Base-by-base conservation (phyloP, 768 basidiomycete genomes). In the Tricholoma hemisulphureum region DNA sequence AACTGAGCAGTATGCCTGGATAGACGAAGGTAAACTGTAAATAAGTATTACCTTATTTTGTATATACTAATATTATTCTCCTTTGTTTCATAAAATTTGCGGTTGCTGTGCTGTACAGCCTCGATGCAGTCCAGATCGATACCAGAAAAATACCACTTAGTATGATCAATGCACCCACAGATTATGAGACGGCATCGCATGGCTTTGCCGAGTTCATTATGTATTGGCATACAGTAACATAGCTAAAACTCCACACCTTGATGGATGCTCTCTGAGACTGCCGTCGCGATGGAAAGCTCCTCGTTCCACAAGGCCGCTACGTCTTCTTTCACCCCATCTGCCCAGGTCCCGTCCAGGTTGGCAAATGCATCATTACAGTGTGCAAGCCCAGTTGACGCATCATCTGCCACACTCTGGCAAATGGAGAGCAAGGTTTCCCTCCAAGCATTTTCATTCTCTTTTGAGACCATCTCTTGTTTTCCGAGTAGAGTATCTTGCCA, bases 271-370 rank as follows among this genome's bases (percentile, higher is more conserved):
- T 75, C 66, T 34, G 69, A 63, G 4, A 89, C 81, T 4, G 70
- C 78, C 23, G 57, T 59, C 6, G 83, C 81, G 5, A 90, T 84
- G 52, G 71, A 67, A 6, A 70, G 21, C 58, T 90, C 85, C 66
- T 92, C 90, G 34, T 61, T 60, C 88, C 88, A 91, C 16, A 92
- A 68, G 2, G 64, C 63, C 53, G 56, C 65, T n/a, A 89, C 75
- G 48, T 73, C 78, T 18, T 60, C 65, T 59, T 51, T 57, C 55
- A 61, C 56, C 53, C 26, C 51, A 35, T 55, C 18, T 23, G 64
- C 20, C 51, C 66, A 65, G 14, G 16, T 32, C 45, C 57, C 43
- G 18, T 37, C 52, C 13, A 16, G 18, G 16, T 31, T 23, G 11
- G 26, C 54, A 4, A 11, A 31, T 32, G 11, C 23, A 6, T n/a